These are phyloP conservation scores for Iberis amara DNA, from an alignment of 441 rosid species.

Conservation along the genomic window DNA sequence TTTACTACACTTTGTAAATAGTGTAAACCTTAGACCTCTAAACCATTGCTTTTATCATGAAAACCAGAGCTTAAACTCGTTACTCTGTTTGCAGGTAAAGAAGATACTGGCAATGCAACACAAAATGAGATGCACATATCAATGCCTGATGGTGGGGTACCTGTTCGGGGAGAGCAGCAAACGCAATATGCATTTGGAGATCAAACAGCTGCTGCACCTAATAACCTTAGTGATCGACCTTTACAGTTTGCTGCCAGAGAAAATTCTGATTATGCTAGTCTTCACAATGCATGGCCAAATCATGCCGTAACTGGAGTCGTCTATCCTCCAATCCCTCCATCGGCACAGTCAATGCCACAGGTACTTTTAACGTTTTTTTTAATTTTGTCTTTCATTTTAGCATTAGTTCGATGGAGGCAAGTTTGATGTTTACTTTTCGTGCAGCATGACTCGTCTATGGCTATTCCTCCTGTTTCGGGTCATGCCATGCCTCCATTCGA, in stretches of 20 bases:
- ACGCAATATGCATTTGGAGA: constrained; percentile 49
- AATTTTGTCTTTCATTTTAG: constrained; percentile 12
- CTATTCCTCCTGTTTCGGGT: constrained; percentile 52
- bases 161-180: constrained; percentile 41
- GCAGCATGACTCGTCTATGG: constrained; percentile 61
- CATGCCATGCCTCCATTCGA: constrained; percentile 64
- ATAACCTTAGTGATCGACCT: constrained; percentile 61
- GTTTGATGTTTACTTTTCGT: constrained; percentile 26
- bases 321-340: constrained; percentile 61
- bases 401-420: constrained; percentile 1
- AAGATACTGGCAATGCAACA: constrained; percentile 22
- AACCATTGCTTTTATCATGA: not conserved
- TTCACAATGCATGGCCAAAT: constrained; percentile 60
- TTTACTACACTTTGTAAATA: too few relatives aligned
- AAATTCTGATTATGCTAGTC: constrained; percentile 46
- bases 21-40: too few relatives aligned
- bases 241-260: constrained; percentile 61
- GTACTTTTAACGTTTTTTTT: constrained; percentile 35
- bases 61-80: constrained; percentile 6
- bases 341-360: constrained; percentile 51
- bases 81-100: constrained; percentile 27
- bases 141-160: constrained; percentile 39
- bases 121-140: constrained; percentile 37
- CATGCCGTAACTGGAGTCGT: constrained; percentile 43
- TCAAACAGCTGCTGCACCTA: constrained; percentile 45